These are phyloP conservation scores for Saccharomyces hybrid DNA, from an alignment of 1,139 yeast genomes.

Conservation along the genomic window DNA sequence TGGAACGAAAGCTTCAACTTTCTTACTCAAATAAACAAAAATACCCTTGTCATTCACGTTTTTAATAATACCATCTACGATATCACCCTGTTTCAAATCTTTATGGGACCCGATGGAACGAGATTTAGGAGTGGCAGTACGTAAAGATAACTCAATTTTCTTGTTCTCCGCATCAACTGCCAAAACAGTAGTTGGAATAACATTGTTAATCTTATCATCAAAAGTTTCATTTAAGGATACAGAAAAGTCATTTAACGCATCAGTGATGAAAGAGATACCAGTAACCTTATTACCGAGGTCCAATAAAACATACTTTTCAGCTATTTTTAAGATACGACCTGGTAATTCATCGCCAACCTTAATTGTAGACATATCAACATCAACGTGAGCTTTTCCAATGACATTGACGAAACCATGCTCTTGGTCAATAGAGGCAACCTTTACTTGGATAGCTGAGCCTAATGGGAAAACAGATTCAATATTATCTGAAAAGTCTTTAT, in stretches of 20 bases:
- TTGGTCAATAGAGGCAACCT: constrained; percentile 46
- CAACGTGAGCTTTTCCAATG: constrained; percentile 41
- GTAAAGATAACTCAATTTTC: constrained; percentile 55
- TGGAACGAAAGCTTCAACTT: constrained; percentile 71
- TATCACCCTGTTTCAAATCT: constrained; percentile 62
- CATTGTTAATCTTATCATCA: constrained; percentile 41
- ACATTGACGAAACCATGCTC: constrained; percentile 47
- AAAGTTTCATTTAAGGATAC: constrained; percentile 47
- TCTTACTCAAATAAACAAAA: constrained; percentile 67
- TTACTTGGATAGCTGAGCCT: constrained; percentile 62
- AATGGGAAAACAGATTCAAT: constrained; percentile 54
- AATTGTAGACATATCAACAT: constrained; percentile 44
- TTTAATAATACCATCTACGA: constrained; percentile 73
- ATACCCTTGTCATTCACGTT: constrained; percentile 72
- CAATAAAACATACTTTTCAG: constrained; percentile 55
- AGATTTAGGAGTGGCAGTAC: background rate
- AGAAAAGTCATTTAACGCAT: constrained; percentile 67
- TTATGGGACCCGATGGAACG: constrained; percentile 28
- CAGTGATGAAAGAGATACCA: constrained; percentile 68
- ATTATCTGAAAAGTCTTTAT: constrained; percentile 31
- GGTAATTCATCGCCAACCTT: constrained; percentile 55
- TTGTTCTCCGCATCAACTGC: constrained; percentile 48
- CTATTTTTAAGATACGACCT: constrained; percentile 57
- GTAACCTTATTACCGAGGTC: constrained; percentile 54
- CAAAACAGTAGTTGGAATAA: constrained; percentile 55